Base-by-base conservation (phyloP, 2,329 filamentous ascomycete species). In the Botrytis hyacinthi region DNA sequence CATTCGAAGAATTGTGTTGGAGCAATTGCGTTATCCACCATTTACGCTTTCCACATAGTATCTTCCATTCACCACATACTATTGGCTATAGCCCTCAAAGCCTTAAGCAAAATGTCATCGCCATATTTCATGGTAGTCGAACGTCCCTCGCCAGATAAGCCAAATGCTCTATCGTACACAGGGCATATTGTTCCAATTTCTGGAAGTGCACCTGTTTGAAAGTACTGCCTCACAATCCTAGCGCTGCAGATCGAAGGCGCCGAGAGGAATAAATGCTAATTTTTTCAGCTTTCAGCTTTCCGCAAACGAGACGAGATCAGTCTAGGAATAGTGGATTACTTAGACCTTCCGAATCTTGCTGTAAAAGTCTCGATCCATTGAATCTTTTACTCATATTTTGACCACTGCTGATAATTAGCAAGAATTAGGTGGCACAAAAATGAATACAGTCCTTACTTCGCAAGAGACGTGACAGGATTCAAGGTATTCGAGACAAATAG, bases 401-500 rank as follows among this genome's bases (percentile, higher is more conserved):
- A 16, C 79, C 74, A 7, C 63, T 67, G 44, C 29, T 51, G 10
- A 10, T 37, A 22, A 35, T 51, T 67, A 67, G 63, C 42, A 44
- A 67, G 40, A 67, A 22, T 26, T 9, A 5, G 20, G 29, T 37
- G 26, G 40, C 18, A 37, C 5, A 42, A 9, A 1, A 51, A 6
- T 51, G 3, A 22, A 67, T 48, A 7, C 22, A 12, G 2, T 46
- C n/a, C 14, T 22, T 51, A 67, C 44, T 77, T 77, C 3, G 71
- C 48, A 29, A 83, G 75, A 26, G 82, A 82, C 16, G 82, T 81
- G 29, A 84, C 75, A 26, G 81, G 81, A 74, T 84, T 82, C 42
- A 80, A 18, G 75, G 9, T 83, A 44, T 83, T 84, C 63, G 82
- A 82, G 54, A 82, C 57, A 73, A 84, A 83, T 8, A 84, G 76